Percentiles rank a stretch among this genome's conserved stretches.
Evolutionary conservation across 2,329 filamentous ascomycete genomes (phyloP).

Genomic region (Exophiala sp.): DNA sequence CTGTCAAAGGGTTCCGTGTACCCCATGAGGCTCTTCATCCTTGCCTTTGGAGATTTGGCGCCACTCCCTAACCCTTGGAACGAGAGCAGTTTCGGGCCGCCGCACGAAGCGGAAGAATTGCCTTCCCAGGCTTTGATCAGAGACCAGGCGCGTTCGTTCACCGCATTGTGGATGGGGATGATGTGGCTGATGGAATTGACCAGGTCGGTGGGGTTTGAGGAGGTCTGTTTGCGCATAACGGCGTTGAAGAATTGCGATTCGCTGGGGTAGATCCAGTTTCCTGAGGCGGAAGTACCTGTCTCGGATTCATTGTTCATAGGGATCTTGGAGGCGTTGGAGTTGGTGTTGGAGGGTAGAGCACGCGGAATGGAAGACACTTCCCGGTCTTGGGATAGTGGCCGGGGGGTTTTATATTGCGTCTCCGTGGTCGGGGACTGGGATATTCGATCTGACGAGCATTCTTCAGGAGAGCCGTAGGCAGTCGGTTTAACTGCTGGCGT

Average conservation of each 20-base stretch:
- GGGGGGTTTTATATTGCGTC: slow-evolving; percentile 31
- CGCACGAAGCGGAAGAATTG: slow-evolving; percentile 42
- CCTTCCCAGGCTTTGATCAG: slow-evolving; percentile 88
- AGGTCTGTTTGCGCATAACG: slow-evolving; percentile 78
- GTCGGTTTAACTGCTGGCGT: slow-evolving; percentile 25
- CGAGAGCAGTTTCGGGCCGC: slow-evolving; percentile 72
- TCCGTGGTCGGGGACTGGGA: slow-evolving; percentile 22
- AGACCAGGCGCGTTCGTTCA: slow-evolving; percentile 92
- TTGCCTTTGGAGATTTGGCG: slow-evolving; percentile 69
- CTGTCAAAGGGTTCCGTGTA: slow-evolving; percentile 89
- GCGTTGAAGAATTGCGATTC: slow-evolving; percentile 98
- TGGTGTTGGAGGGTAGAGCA: slow-evolving; percentile 34
- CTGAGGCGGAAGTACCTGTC: slow-evolving; percentile 62
- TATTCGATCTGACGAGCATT: slow-evolving; percentile 29
- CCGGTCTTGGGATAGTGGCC: slow-evolving; percentile 58
- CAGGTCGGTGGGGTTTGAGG: slow-evolving; percentile 41
- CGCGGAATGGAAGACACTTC: slow-evolving; percentile 76
- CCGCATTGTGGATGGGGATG: slow-evolving; percentile 97
- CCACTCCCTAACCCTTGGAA: slow-evolving; percentile 63
- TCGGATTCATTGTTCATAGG: slow-evolving; percentile 74
- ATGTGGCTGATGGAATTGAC: slow-evolving; percentile 55
- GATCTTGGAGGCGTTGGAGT: slow-evolving; percentile 8
- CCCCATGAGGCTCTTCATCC: slow-evolving; percentile 63
- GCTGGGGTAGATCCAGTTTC: slow-evolving; percentile 96
- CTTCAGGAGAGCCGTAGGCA: slow-evolving; percentile 26